Base-by-base conservation (phyloP, 768 basidiomycete species). In the Lactarius trivialis region DNA sequence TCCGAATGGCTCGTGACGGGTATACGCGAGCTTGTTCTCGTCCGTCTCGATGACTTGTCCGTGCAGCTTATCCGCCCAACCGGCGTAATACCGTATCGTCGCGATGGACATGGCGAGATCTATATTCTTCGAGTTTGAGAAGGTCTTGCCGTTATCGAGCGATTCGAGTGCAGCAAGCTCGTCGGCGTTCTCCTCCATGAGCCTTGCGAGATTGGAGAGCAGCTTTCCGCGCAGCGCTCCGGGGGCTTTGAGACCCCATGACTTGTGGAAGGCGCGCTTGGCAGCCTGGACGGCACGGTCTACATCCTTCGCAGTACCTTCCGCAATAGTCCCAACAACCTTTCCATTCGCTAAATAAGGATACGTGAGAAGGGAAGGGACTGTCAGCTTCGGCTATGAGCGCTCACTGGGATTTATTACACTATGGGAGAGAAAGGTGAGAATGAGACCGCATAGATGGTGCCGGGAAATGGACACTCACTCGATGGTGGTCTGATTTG, bases 61-160 rank as follows among this genome's bases (percentile, higher is more conserved):
- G 5, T 80, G 76, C 57, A 88, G 74, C 76, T 95, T 96, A 77
- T 94, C 93, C 24, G 92, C 90, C 85, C 90, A 91, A 19, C 93
- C 94, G 45, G 85, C 90, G 68, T 88, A 98, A 76, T 95, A 96
- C 36, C 83, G 78, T 66, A 93, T 72, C 33, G 77, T 76, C 24
- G 72, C 75, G 60, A 85, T 77, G 0, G 81, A 72, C 57, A 73
- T 73, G 0, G 69, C 68, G 2, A 89, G 70, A 65, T 90, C 89
- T 0, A 68, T 72, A 19, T 69, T 72, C 61, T 76, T 81, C 14
- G 84, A 78, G 71, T 73, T 76, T 11, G 56, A 36, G 69, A 77
- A 85, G 2, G 81, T 78, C 73, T 87, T 86, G 49, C 83, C 82
- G 61, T 85, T 85, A 70, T 93, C 83, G 64, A 89, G 73, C 15